A percentile compares a stretch with the other conserved stretches of the same genome.
These are phyloP conservation scores for Alnus glutinosa DNA, from an alignment of 306 rosid species.

Conservation along the genomic window DNA sequence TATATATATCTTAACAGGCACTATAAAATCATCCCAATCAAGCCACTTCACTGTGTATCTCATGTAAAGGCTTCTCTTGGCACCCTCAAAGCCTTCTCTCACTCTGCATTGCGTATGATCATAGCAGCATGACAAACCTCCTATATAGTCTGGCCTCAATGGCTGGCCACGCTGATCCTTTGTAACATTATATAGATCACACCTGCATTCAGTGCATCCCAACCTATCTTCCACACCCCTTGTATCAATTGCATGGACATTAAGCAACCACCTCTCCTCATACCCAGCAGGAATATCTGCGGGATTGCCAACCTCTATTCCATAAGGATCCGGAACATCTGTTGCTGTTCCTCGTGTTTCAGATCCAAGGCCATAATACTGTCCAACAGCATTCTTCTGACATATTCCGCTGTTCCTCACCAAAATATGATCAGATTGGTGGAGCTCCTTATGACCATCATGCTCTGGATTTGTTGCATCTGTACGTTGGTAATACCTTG, in stretches of 20 bases:
- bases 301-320: slow-evolving; percentile 63
- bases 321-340: slow-evolving; percentile 62
- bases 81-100: slow-evolving; percentile 46
- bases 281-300: slow-evolving; percentile 53
- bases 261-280: slow-evolving; percentile 73
- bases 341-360: slow-evolving; percentile 62
- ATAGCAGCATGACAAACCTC: slow-evolving; percentile 65
- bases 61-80: slow-evolving; percentile 55
- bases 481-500: slow-evolving; percentile 20
- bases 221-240: slow-evolving; percentile 50
- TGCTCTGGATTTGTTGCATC: slow-evolving; percentile 18
- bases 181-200: slow-evolving; percentile 69
- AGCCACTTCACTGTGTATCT: slow-evolving; percentile 74
- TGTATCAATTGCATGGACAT: slow-evolving; percentile 79
- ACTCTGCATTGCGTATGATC: slow-evolving; percentile 55
- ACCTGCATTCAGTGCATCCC: slow-evolving; percentile 70
- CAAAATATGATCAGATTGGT: neutral
- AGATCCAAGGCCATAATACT: slow-evolving; percentile 72
- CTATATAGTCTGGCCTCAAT: slow-evolving; percentile 44
- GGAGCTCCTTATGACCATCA: slow-evolving; percentile 12
- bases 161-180: slow-evolving; percentile 36
- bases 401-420: slow-evolving; percentile 63
- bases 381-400: slow-evolving; percentile 30
- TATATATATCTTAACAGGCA: slow-evolving; percentile 69
- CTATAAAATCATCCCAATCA: slow-evolving; percentile 58